Base-by-base conservation (phyloP, 495 filamentous ascomycete genomes). In the Penicillium dipodomyicola region DNA sequence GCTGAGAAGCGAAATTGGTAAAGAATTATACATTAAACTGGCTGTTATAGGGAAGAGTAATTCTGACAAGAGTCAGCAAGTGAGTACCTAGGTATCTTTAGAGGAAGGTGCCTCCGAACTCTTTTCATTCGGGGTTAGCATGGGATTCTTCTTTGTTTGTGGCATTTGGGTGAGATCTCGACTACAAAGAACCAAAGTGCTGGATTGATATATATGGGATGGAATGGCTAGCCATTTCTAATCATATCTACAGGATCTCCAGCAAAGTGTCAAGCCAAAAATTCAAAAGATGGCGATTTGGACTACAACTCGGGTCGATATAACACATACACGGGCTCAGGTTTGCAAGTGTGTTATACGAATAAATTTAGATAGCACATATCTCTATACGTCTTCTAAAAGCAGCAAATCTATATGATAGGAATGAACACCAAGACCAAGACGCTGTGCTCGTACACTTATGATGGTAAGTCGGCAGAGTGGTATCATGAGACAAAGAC, bases 401-500 rank as follows among this genome's bases (percentile, higher is more conserved):
- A 32, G 27, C 9, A 30, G 1, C 27, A 32, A 19, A 20, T 48
- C 29, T 48, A 48, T 48, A 17, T 47, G n/a, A 10, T 30, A 48
- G 27, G 27, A 30, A 11, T 7, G 1, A 33, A 43, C 12, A 22
- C 44, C 25, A 42, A 52, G 11, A 52, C 23, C 52, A 54, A 47
- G 23, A 46, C 43, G 52, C 52, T 54, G 39, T 54, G 52, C 52
- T 35, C 33, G n/a, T 54, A 23, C 40, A 47, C 10, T 30, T 39
- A 40, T 29, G 20, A 30, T 22, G 15, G 29, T 14, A 37, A 40
- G 52, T 27, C 43, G 47, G 11, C 20, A 37, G 30, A 37, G 40
- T 47, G 56, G 44, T 54, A 59, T 59, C 43, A 54, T 49, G n/a
- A 49, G n/a, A 42, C 39, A 43, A 29, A 46, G 45, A 53, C 14